These are phyloP conservation scores for Hypoxylon subgilvum DNA, from an alignment of 495 filamentous ascomycete species.

Conservation along the genomic window DNA sequence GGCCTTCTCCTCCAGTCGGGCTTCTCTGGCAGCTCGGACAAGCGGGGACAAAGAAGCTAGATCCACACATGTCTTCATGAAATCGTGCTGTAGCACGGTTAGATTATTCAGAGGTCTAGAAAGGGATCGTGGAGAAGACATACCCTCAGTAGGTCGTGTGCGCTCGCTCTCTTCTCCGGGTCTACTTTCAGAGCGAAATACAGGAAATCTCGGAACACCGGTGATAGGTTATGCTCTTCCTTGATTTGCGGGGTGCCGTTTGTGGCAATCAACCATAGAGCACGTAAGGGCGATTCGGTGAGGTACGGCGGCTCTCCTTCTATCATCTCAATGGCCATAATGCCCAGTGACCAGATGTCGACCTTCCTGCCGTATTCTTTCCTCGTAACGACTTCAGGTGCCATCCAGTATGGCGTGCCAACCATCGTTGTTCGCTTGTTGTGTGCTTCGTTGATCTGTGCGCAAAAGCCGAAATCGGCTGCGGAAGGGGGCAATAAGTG, in stretches of 20 bases:
- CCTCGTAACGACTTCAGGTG: conserved; percentile 92
- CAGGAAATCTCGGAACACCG: conserved; percentile 86
- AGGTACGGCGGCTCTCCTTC: conserved; percentile 97
- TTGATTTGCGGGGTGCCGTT: conserved; percentile 96
- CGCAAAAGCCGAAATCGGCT: conserved; percentile 99
- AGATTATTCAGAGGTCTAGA: conserved; percentile 40
- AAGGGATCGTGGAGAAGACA: conserved; percentile 32
- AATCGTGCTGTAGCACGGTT: conserved; percentile 72
- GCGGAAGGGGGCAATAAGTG: conserved; percentile 7
- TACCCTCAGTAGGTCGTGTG: conserved; percentile 90
- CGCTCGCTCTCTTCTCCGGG: conserved; percentile 93
- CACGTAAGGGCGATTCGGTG: conserved; percentile 90
- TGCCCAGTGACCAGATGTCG: conserved; percentile 97
- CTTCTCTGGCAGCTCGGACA: conserved; percentile 82
- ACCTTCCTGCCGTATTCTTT: conserved; percentile 99
- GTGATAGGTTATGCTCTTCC: conserved; percentile 81
- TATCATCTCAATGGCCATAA: conserved; percentile 99
- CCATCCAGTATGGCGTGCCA: conserved; percentile 99
- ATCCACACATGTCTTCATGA: conserved; percentile 83
- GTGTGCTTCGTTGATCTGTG: conserved; percentile 95
- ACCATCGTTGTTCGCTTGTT: conserved; percentile 99
- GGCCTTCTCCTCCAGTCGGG: conserved; percentile 82
- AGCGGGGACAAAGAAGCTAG: conserved; percentile 71
- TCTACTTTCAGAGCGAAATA: conserved; percentile 92
- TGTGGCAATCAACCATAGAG: conserved; percentile 94